phyloP scores from a whole-genome alignment of 139 green algal genomes.

The Auxenochlorella pyrenoidosa region DNA sequence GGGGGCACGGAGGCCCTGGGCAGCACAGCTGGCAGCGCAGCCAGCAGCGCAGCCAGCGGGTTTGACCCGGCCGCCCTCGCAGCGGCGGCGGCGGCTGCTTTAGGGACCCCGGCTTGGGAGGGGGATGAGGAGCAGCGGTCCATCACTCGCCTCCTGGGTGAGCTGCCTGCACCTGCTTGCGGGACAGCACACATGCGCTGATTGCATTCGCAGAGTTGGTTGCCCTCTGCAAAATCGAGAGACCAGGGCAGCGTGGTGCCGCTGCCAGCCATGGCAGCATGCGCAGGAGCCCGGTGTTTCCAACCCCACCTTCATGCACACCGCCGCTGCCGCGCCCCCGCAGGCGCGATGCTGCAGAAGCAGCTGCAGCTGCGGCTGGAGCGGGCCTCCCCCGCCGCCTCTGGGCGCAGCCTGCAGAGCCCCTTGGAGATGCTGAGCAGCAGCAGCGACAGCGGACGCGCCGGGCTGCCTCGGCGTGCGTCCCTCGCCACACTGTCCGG shows the following conservation, averaged over 20 bases:
- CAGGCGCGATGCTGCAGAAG: constrained; percentile 16
- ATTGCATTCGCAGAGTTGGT: no score
- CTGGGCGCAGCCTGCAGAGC: background rate
- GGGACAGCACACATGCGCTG: no score
- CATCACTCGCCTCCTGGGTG: constrained; percentile 12
- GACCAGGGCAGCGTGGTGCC: background rate
- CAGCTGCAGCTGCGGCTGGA: constrained; percentile 25
- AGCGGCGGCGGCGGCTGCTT: background rate
- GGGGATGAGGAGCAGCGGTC: background rate
- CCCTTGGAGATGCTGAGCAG: background rate
- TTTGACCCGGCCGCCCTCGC: background rate
- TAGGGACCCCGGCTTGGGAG: background rate
- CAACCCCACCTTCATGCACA: no score
- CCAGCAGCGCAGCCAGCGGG: background rate
- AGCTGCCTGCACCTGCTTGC: background rate
- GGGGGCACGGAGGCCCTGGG: background rate
- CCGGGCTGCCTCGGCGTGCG: background rate
- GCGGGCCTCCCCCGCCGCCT: background rate
- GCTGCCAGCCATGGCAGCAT: background rate
- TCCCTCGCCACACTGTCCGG: background rate
- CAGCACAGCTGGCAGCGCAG: background rate
- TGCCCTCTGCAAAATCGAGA: background rate
- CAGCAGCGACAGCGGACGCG: background rate
- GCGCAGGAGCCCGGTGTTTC: no score
- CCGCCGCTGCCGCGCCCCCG: background rate